Evolutionary conservation across 1,139 yeast genomes (phyloP).

Genomic region (Hemisphaericaspora xylanilytica): DNA sequence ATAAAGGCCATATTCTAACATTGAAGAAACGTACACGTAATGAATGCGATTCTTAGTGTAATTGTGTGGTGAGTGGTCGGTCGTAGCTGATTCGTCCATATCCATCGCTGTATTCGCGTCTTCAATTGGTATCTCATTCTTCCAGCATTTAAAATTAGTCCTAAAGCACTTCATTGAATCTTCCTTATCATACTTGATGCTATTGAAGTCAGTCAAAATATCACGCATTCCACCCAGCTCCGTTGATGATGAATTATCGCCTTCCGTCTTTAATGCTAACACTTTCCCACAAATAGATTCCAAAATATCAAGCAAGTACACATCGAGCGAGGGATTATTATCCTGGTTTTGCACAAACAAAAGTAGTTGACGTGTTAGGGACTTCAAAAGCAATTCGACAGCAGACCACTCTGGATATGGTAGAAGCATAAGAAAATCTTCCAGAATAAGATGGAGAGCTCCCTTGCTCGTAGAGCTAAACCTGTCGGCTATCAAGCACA

Average conservation of each 20-base stretch:
- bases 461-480: constrained; percentile 22
- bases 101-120: not conserved
- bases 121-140: not conserved
- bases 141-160: constrained; percentile 1
- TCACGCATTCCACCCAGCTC: not conserved
- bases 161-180: constrained; percentile 6
- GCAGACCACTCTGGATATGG: constrained; percentile 61
- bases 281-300: constrained; percentile 9
- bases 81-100: not conserved
- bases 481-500: not conserved
- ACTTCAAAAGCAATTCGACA: constrained; percentile 31
- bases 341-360: constrained; percentile 4
- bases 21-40: not conserved
- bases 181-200: constrained; percentile 6
- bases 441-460: constrained; percentile 50
- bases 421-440: constrained; percentile 53
- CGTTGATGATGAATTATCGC: not conserved
- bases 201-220: constrained; percentile 8
- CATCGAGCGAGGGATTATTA: constrained; percentile 7
- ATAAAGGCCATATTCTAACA: constrained; percentile 25
- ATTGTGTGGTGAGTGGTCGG: not conserved
- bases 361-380: constrained; percentile 6
- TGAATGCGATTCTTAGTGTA: not conserved
- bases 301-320: constrained; percentile 11
- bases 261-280: not conserved